Evolutionary conservation across 2,329 filamentous ascomycete species (phyloP).

Genomic region (Trichoderma asperellum): DNA sequence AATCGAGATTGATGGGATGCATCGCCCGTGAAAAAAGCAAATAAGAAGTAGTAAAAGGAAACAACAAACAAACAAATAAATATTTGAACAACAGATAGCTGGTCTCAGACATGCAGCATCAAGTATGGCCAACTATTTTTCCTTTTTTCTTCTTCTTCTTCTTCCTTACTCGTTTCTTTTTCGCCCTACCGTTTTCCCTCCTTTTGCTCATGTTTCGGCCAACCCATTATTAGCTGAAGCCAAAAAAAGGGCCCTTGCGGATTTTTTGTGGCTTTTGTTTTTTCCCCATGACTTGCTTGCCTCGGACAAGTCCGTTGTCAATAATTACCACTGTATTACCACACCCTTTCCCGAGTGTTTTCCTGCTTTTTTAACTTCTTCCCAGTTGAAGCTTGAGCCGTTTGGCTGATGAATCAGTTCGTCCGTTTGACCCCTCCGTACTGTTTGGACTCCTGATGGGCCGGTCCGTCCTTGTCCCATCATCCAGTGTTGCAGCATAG

Average conservation of each 20-base stretch:
- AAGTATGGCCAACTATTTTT: not conserved
- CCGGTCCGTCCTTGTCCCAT: not conserved
- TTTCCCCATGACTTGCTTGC: not conserved
- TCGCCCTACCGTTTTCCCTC: not conserved
- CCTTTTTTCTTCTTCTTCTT: not conserved
- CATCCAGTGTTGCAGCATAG: not conserved
- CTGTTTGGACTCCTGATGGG: not conserved
- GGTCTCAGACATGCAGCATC: not conserved
- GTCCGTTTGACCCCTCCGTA: not conserved
- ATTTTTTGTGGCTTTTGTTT: not conserved
- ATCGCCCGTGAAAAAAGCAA: not conserved
- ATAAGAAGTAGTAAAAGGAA: not conserved
- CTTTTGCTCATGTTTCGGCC: not conserved
- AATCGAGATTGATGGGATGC: not conserved
- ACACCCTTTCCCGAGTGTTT: not conserved
- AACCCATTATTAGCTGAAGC: not conserved
- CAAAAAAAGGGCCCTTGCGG: not conserved
- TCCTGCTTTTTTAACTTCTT: not conserved
- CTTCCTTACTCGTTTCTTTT: not conserved
- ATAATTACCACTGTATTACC: constrained; percentile 22
- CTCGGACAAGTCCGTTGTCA: not conserved
- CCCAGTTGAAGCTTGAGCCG: not conserved
- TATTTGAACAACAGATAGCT: not conserved
- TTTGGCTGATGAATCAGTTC: not conserved
- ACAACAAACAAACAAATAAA: not conserved